Evolutionary conservation across 257 asterid genomes (phyloP).

Genomic region (Solanum sejunctum): DNA sequence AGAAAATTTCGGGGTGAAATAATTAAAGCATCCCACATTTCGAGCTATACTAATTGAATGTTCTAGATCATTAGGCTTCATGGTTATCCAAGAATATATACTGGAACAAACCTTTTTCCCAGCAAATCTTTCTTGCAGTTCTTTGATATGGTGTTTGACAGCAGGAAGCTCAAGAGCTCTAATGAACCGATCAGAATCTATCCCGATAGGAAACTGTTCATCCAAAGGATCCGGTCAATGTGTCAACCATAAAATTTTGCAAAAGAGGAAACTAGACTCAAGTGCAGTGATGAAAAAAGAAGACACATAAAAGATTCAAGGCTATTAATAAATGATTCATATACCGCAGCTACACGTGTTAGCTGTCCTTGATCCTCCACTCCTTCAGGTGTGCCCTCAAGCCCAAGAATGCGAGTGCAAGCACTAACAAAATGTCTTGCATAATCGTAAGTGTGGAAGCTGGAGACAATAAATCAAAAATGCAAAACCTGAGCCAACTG

Average conservation of each 20-base stretch:
- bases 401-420: conserved; percentile 89
- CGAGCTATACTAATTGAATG: neutral
- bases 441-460: conserved; percentile 87
- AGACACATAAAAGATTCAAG: neutral
- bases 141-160: conserved; percentile 61
- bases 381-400: conserved; percentile 94
- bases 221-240: conserved; percentile 4
- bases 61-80: neutral
- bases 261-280: neutral
- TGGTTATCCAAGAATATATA: neutral
- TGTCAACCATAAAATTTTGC: neutral
- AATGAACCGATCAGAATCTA: conserved; percentile 81
- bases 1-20: neutral
- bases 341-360: conserved; percentile 91
- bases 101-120: conserved; percentile 53
- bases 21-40: neutral
- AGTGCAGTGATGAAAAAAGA: neutral
- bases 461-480: conserved; percentile 7
- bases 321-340: neutral
- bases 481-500: neutral
- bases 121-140: conserved; percentile 73
- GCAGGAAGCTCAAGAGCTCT: conserved; percentile 73
- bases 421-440: conserved; percentile 94
- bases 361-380: conserved; percentile 92
- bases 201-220: conserved; percentile 90